A percentile compares a stretch with the other conserved stretches of the same genome.
Conservation (phyloP, 345 rosid species). For the Moringa oleifera region DNA sequence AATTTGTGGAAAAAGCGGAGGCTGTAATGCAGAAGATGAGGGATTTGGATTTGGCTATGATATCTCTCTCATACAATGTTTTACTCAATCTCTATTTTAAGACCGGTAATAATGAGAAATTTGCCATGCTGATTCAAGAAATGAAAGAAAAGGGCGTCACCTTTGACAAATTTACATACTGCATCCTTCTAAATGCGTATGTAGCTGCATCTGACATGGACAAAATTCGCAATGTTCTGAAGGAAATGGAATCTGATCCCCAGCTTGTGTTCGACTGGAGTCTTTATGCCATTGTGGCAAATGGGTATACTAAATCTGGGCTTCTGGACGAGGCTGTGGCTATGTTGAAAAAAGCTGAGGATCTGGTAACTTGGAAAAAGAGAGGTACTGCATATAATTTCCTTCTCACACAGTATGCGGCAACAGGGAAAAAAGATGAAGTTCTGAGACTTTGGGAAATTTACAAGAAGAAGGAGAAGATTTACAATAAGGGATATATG, state of each 20-base stretch:
- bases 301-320: slow-evolving; percentile 20
- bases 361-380: slow-evolving; percentile 4
- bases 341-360: slow-evolving; percentile 31
- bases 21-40: slow-evolving; percentile 28
- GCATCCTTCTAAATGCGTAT: slow-evolving; percentile 22
- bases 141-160: slow-evolving; percentile 27
- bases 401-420: slow-evolving; percentile 29
- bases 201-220: slow-evolving; percentile 21
- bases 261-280: slow-evolving; percentile 19
- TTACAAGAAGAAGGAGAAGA: slow-evolving; percentile 15
- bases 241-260: slow-evolving; percentile 25
- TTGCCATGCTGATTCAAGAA: slow-evolving; percentile 19
- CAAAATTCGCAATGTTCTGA: slow-evolving; percentile 22
- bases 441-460: slow-evolving; percentile 36
- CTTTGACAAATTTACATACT: slow-evolving; percentile 13
- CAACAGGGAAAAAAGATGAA: slow-evolving; percentile 35
- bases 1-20: slow-evolving; percentile 37
- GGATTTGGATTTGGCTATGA: slow-evolving; percentile 19
- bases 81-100: slow-evolving; percentile 25
- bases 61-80: slow-evolving; percentile 13
- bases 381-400: slow-evolving; percentile 9
- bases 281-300: slow-evolving; percentile 13
- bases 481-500: slow-evolving; percentile 20
- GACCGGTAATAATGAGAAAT: slow-evolving; percentile 23
- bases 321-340: slow-evolving; percentile 23